phyloP scores from a whole-genome alignment of 805 yeast species.

The Wickerhamiella azyma region DNA sequence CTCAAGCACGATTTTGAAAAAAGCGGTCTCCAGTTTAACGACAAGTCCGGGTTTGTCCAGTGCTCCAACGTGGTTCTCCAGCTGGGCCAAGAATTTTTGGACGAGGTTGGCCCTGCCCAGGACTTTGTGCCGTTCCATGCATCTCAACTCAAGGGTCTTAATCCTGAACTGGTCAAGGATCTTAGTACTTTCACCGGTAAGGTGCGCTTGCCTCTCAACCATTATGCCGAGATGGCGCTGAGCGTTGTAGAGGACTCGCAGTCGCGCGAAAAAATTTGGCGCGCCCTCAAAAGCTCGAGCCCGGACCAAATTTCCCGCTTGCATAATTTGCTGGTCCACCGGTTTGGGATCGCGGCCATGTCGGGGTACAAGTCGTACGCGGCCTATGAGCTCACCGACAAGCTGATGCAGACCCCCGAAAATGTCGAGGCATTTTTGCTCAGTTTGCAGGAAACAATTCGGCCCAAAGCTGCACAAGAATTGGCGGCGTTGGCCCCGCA shows the following conservation, averaged over 20 bases:
- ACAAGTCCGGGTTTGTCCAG: slow-evolving; percentile 47
- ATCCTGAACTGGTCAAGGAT: slow-evolving; percentile 21
- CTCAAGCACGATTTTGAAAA: slow-evolving; percentile 74
- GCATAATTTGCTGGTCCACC: slow-evolving; percentile 42
- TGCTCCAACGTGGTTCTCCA: slow-evolving; percentile 70
- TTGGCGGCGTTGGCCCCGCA: slow-evolving; percentile 30
- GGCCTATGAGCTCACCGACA: slow-evolving; percentile 71
- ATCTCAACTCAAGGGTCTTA: slow-evolving; percentile 24
- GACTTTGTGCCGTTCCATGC: slow-evolving; percentile 16
- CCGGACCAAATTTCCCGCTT: slow-evolving; percentile 47
- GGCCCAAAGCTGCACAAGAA: slow-evolving; percentile 46
- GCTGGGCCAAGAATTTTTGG: slow-evolving; percentile 63
- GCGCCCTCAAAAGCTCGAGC: slow-evolving; percentile 52
- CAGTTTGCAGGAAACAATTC: slow-evolving; percentile 40
- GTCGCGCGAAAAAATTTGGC: slow-evolving; percentile 61
- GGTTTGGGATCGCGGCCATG: slow-evolving; percentile 59
- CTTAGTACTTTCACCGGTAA: slow-evolving; percentile 21
- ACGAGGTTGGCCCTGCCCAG: slow-evolving; percentile 28
- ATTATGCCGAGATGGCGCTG: slow-evolving; percentile 50
- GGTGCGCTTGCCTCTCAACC: slow-evolving; percentile 46
- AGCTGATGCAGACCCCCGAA: slow-evolving; percentile 75
- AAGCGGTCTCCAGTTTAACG: slow-evolving; percentile 74
- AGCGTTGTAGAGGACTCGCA: slow-evolving; percentile 41
- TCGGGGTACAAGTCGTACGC: slow-evolving; percentile 60
- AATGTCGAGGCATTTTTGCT: slow-evolving; percentile 59